Evolutionary conservation across 345 rosid genomes (phyloP), one percentile per base, ranked within the genome.

Genomic region (Eucalyptus coolabah): DNA sequence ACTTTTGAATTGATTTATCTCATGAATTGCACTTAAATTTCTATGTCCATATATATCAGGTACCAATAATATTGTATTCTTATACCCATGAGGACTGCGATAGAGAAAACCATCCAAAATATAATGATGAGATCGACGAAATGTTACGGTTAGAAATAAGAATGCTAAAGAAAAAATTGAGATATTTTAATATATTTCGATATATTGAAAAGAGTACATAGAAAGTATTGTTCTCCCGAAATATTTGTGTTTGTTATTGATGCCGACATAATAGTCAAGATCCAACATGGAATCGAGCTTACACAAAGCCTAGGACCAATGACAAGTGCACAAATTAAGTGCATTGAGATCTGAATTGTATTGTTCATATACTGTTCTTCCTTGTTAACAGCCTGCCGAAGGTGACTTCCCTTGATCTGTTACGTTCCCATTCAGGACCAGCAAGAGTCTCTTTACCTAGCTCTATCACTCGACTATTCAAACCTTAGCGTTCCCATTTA

Each of bases 231-330:
- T 50, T 50, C 19, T 50, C 8, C 18, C 1, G 8, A 50, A 50
- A 16, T 50, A 50, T 0, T 50, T 50, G 8, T 50, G 53, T 16
- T 6, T 2, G 53, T 16, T 1, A 50, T 0, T 0, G 0, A 50
- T 53, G 0, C 1, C 1, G 26, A 21, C 59, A 53, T 53, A 19
- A 53, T 53, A 19, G 26, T 7, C 10, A 11, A 53, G 59, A 53
- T 53, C 59, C 5, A 53, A 53, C 24, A 1, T 53, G 59, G 59
- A 53, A 8, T 53, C 59, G 5, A 53, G 59, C 59, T 18, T 53
- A 53, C 8, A 53, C 59, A 53, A 53, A 56, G 30, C 30, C 63
- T 24, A 56, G 59, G 1, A 56, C 63, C 63, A 24, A 56, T 24
- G 30, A 24, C 63, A 56, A 59, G 65, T 26, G 15, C 7, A 26